Percentiles rank a stretch among this genome's conserved stretches.
Conservation (phyloP, 768 basidiomycete genomes). For the Termitomyces sp. region DNA sequence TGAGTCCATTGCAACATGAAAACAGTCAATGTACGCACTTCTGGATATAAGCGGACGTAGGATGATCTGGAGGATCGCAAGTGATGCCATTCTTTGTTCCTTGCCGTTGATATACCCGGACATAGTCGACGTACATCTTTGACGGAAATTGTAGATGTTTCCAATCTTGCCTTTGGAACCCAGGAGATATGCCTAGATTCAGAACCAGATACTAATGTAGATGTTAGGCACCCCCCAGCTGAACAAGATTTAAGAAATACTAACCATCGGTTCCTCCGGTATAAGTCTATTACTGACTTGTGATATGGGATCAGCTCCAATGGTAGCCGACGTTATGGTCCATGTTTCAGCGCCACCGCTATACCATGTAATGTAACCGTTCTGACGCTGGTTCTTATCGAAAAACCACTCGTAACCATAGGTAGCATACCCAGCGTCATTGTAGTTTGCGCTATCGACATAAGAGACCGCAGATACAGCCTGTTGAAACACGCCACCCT, state of each 20-base stretch:
- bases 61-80: constrained; percentile 76
- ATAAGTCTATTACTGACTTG: constrained; percentile 69
- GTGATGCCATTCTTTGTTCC: constrained; percentile 68
- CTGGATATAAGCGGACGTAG: constrained; percentile 80
- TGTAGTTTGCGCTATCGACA: constrained; percentile 56
- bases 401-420: constrained; percentile 85
- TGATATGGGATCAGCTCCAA: constrained; percentile 62
- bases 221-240: constrained; percentile 10
- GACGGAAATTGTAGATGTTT: constrained; percentile 73
- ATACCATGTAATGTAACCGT: constrained; percentile 88
- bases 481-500: constrained; percentile 73
- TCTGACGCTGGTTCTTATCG: constrained; percentile 57
- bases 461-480: constrained; percentile 65
- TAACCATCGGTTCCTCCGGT: constrained; percentile 91
- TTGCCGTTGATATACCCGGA: constrained; percentile 82
- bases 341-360: constrained; percentile 66
- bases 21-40: constrained; percentile 36
- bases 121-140: constrained; percentile 84
- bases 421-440: constrained; percentile 48
- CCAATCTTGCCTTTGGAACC: constrained; percentile 75
- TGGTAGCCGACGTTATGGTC: constrained; percentile 61
- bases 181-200: constrained; percentile 79
- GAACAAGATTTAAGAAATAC: constrained; percentile 23
- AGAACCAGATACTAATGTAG: constrained; percentile 69
- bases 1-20: not conserved